Base-by-base conservation (phyloP, 345 rosid species). In the Rhodamnia argentea region DNA sequence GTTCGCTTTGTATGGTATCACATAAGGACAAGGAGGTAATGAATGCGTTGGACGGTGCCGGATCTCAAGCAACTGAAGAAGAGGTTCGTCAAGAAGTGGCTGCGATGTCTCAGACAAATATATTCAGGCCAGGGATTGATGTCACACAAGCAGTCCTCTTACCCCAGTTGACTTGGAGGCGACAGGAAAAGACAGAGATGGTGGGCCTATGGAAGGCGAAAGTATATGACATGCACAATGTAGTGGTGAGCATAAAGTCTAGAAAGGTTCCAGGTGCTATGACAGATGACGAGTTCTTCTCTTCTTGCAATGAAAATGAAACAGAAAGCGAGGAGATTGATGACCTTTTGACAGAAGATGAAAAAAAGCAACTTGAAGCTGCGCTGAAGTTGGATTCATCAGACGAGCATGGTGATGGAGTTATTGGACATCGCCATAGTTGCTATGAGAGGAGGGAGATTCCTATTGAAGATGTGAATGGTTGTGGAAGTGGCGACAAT, bases 161-260 rank as follows among this genome's bases (percentile, higher is more conserved):
- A 86, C 99, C 99, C 12, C 99, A 96, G 90, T 58, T 90, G 90
- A 97, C 97, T 27, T 97, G 99, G 99, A 94, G 99, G 89, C 92
- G 98, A 44, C 99, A 95, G 86, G 99, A 94, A 93, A 97, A 93
- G 92, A 92, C 92, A 54, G 99, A 97, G 89, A 91, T 92, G 92
- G 98, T 97, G 86, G 98, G 99, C 27, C 78, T 90, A 59, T 97
- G 99, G 99, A 96, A 91, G 90, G 97, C 95, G 32, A 97, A 96
- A 92, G 98, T 97, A 62, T 97, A 97, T 89, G 99, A 97, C 82
- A 96, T 97, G 99, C 95, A 96, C 87, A 97, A 95, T 92, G 99
- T 97, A 55, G 95, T 95, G 85, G 98, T 97, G 86, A 95, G 98
- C 90, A 94, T 97, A 58, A 96, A 96, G 91, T 96, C 99, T 53